Evolutionary conservation across 495 filamentous ascomycete species (phyloP).

Genomic region (Trichoderma gamsii): DNA sequence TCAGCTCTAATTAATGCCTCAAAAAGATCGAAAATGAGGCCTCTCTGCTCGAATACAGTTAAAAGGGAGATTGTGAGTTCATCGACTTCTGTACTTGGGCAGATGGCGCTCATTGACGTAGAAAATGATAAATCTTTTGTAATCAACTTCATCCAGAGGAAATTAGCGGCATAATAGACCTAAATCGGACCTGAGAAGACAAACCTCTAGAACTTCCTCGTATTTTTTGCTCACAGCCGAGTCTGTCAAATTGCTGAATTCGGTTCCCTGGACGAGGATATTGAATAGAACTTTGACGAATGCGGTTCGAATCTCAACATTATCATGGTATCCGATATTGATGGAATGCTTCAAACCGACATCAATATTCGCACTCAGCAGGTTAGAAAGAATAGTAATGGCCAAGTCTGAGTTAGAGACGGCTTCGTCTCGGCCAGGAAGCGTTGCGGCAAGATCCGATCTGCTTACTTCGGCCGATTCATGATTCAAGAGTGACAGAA

Average conservation of each 20-base stretch:
- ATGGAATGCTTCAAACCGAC: constrained; percentile 60
- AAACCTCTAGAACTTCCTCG: constrained; percentile 52
- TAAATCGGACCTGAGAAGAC: constrained; percentile 9
- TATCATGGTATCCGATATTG: constrained; percentile 61
- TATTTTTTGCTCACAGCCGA: constrained; percentile 60
- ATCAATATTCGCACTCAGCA: constrained; percentile 62
- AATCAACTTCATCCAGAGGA: constrained; percentile 40
- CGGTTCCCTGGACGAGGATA: constrained; percentile 60
- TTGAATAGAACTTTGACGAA: constrained; percentile 63
- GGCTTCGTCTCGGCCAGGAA: constrained; percentile 37
- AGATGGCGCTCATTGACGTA: constrained; percentile 55
- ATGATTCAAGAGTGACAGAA: constrained; percentile 54
- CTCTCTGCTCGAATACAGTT: constrained; percentile 61
- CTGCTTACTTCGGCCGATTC: constrained; percentile 42
- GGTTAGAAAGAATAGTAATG: constrained; percentile 58
- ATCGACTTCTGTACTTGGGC: constrained; percentile 58
- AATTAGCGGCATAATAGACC: constrained; percentile 8
- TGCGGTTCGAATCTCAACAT: constrained; percentile 58
- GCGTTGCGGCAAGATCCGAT: constrained; percentile 33
- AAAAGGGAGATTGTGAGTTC: constrained; percentile 58
- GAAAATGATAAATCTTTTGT: constrained; percentile 53
- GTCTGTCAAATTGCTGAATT: constrained; percentile 60
- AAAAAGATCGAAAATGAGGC: constrained; percentile 52
- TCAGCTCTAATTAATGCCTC: constrained; percentile 61
- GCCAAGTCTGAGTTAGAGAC: constrained; percentile 51